Base-by-base conservation (phyloP, 2,329 filamentous ascomycete species). In the Verticillium zaregamsianum region DNA sequence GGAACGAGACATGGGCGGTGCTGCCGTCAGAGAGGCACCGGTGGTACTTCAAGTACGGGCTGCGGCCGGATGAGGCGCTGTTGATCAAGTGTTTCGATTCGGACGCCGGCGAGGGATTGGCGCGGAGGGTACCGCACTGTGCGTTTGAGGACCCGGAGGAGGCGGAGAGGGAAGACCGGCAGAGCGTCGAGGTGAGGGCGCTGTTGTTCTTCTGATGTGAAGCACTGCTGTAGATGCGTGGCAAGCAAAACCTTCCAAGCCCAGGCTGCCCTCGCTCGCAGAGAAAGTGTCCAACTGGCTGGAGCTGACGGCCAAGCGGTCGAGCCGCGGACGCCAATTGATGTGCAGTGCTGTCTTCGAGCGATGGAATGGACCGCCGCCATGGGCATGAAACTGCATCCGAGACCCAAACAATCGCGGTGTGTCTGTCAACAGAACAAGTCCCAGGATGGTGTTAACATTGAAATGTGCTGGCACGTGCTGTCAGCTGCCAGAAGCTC, bases 101-200 rank as follows among this genome's bases (percentile, higher is more conserved):
- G 58, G 28, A 15, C 72, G 73, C 77, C 5, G 80, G 77, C 0
- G 76, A 77, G 0, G 72, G 69, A 55, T 86, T 85, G 62, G 84
- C 82, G 17, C 84, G 86, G 0, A 73, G 84, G 60, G 79, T 85
- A 58, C 87, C 92, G 20, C 91, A 96, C 76, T 88, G 88, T 9
- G 92, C 92, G 1, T 97, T 97, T 75, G 79, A 82, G 55, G 90
- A 97, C 72, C 88, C 90, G 2, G 5, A 80, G 88, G 64, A 91
- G 90, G 2, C 84, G 86, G 3, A 88, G 39, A 91, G 89, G 7
- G 86, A 87, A 66, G 84, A 84, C 0, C 82, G 93, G 67, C 91
- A 96, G 80, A 96, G 92, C 72, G 96, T 97, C 72, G 93, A 97
- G 75, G 90, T 97, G 12, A 83, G 93, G 68, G 88, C 91, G 37